A percentile compares a stretch with the other conserved stretches of the same genome.
These are phyloP conservation scores for Populus hybrid DNA, from an alignment of 441 rosid species.

Conservation along the genomic window DNA sequence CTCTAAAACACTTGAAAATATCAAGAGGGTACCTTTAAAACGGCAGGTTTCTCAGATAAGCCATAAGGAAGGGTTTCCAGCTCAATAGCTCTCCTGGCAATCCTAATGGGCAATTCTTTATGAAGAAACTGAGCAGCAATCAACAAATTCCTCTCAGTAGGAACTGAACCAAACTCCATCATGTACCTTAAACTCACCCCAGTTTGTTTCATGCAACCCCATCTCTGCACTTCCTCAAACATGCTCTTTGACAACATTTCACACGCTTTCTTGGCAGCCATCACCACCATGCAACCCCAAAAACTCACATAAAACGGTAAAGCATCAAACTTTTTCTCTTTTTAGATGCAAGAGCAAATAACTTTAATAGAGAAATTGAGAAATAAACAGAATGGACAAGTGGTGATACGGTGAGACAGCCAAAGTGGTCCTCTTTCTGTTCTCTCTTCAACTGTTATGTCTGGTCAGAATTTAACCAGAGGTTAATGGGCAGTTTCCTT, in stretches of 20 bases:
- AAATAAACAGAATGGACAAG: background rate
- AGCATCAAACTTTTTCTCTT: background rate
- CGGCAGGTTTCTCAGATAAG: slow-evolving; percentile 75
- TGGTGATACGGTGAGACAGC: background rate
- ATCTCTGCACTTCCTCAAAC: slow-evolving; percentile 66
- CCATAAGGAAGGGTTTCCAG: slow-evolving; percentile 79
- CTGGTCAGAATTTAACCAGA: background rate
- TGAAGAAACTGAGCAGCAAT: slow-evolving; percentile 84
- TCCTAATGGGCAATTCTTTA: slow-evolving; percentile 81
- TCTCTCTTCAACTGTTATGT: background rate
- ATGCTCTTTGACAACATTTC: slow-evolving; percentile 55
- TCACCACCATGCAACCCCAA: slow-evolving; percentile 13
- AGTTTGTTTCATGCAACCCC: slow-evolving; percentile 93
- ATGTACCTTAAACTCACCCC: slow-evolving; percentile 90
- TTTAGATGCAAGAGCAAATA: background rate
- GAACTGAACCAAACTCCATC: slow-evolving; percentile 91
- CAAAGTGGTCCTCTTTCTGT: background rate
- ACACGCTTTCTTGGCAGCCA: slow-evolving; percentile 73
- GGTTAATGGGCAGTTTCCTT: background rate
- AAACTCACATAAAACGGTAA: background rate
- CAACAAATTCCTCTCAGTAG: slow-evolving; percentile 62
- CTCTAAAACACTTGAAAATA: background rate
- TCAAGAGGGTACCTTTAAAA: slow-evolving; percentile 44
- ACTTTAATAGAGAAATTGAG: background rate
- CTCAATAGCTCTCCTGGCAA: slow-evolving; percentile 81